phyloP scores from a whole-genome alignment of 2,329 filamentous ascomycete species.

The Stemphylium vesicarium region DNA sequence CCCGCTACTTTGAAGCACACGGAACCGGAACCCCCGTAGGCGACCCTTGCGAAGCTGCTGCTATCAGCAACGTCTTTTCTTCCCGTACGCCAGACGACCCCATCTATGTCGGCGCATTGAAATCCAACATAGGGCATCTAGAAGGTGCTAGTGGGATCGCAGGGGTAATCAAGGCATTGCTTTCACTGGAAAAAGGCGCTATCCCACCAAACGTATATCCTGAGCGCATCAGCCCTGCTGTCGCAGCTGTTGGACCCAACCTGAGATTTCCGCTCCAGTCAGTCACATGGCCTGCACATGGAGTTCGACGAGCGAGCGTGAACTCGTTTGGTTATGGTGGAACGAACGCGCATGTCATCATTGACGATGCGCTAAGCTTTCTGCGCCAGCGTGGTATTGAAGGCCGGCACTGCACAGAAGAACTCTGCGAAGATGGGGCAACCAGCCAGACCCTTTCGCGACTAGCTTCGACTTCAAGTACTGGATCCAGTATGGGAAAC shows the following conservation, averaged over 20 bases:
- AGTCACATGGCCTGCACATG: slow-evolving; percentile 17
- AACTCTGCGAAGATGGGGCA: background rate
- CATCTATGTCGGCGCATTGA: slow-evolving; percentile 26
- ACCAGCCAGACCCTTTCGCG: background rate
- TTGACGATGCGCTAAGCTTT: slow-evolving; percentile 23
- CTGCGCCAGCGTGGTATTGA: background rate
- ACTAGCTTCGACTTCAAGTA: background rate
- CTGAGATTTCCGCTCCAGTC: slow-evolving; percentile 15
- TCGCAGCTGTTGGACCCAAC: slow-evolving; percentile 13
- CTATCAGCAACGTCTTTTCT: slow-evolving; percentile 22
- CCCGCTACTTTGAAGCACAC: slow-evolving; percentile 35
- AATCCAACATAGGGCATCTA: slow-evolving; percentile 47
- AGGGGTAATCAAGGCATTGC: slow-evolving; percentile 46
- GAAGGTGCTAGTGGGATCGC: slow-evolving; percentile 49
- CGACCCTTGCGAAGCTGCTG: slow-evolving; percentile 32
- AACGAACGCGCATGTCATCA: slow-evolving; percentile 26
- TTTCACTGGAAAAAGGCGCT: slow-evolving; percentile 47
- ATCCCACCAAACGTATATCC: slow-evolving; percentile 18
- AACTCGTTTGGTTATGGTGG: slow-evolving; percentile 40
- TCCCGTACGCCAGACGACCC: slow-evolving; percentile 18
- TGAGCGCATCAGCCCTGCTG: slow-evolving; percentile 34
- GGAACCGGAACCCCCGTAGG: slow-evolving; percentile 61
- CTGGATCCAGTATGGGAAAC: background rate
- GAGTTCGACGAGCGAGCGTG: slow-evolving; percentile 24
- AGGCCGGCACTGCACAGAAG: slow-evolving; percentile 4